Evolutionary conservation across 495 filamentous ascomycete species (phyloP).

Genomic region (Aspergillus asperescens): DNA sequence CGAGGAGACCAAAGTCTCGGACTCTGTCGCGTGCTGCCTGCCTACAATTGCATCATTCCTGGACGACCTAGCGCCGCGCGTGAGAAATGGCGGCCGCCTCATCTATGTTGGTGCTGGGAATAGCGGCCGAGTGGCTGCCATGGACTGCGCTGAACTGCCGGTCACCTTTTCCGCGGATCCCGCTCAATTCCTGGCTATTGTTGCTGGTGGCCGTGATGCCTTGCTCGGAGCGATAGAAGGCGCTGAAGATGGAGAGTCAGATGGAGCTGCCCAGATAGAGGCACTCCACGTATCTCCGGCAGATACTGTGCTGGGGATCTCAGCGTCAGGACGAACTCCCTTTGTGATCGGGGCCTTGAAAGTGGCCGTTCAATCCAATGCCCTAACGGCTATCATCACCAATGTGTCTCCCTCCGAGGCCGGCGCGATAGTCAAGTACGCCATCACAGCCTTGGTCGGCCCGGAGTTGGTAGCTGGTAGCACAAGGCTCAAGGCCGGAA

Average conservation of each 20-base stretch:
- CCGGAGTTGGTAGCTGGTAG: not conserved
- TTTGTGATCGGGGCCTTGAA: not conserved
- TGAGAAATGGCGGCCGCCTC: not conserved
- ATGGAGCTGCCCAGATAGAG: not conserved
- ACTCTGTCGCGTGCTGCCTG: not conserved
- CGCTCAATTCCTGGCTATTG: not conserved
- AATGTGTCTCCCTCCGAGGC: not conserved
- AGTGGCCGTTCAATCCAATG: not conserved
- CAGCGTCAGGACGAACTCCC: not conserved
- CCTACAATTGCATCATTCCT: not conserved
- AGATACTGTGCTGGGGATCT: not conserved
- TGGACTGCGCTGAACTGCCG: slow-evolving; percentile 1
- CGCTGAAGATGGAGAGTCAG: not conserved
- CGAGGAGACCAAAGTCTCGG: not conserved
- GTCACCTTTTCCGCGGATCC: not conserved
- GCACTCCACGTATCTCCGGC: not conserved
- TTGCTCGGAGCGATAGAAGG: not conserved
- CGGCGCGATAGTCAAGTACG: not conserved
- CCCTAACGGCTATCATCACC: not conserved
- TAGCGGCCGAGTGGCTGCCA: not conserved
- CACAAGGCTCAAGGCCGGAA: slow-evolving; percentile 1
- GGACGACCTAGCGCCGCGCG: not conserved
- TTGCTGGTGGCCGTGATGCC: not conserved
- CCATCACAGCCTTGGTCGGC: not conserved
- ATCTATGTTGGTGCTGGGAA: not conserved